Base-by-base conservation (phyloP, 306 rosid species). In the Argentina anserina region DNA sequence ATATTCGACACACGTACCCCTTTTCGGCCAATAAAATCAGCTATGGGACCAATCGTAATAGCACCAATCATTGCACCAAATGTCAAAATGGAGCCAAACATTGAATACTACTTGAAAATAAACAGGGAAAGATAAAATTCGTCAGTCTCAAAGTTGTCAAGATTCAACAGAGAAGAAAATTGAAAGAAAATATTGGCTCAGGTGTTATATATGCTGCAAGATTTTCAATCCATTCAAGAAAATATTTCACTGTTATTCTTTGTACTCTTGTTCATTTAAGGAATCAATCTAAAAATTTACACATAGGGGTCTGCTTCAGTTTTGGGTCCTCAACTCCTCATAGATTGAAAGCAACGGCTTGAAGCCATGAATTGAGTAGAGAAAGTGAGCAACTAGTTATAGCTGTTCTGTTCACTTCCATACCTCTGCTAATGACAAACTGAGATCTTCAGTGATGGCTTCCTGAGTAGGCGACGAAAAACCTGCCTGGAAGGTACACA, bases 51-150 rank as follows among this genome's bases (percentile, higher is more conserved):
- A 33, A 89, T 86, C 10, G 96, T 89, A 18, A 91, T 91, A 61
- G 98, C 98, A 0, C 98, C 98, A 60, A 90, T 76, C 98, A 93
- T 93, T 2, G 98, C 98, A 29, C 98, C 98, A 63, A 93, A 79
- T 40, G 98, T 89, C 87, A 92, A 80, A 70, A 92, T 76, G 84
- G 98, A 92, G 70, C 98, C 98, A 75, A 92, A 88, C 59, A 92
- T 76, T 64, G 50, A 67, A 15, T 42, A 47, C 25, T 67, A 39
- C 76, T 71, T 33, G 70, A 13, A 75, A 0, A 52, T 21, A 70
- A 14, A 69, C 10, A 33, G 31, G 36, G 14, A 52, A 20, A n/a
- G 46, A 58, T 40, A 21, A 69, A 50, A 43, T 18, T 55, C n/a
- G n/a, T 72, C 31, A 36, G 75, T 68, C 11, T 10, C 36, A 11